These are phyloP conservation scores for Arthroderma sp. DNA, from an alignment of 2,329 filamentous ascomycete species.

Conservation along the genomic window DNA sequence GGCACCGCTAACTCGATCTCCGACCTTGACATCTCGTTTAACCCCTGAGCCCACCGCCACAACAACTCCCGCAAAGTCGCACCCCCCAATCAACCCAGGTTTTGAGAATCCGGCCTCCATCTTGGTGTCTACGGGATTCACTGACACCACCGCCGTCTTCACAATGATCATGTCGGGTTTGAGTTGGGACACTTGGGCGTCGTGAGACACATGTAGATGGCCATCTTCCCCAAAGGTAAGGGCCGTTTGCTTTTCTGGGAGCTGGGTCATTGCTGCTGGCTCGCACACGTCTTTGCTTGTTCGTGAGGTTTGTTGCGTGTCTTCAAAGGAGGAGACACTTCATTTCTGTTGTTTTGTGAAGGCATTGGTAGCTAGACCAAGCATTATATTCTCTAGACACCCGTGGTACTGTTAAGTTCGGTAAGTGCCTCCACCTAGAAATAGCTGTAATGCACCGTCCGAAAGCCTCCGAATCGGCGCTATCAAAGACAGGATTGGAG, in stretches of 20 bases:
- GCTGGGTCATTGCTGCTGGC: background rate
- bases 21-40: constrained; percentile 13
- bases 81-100: constrained; percentile 10
- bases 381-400: background rate
- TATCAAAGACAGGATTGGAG: background rate
- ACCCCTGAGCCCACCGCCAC: constrained; percentile 9
- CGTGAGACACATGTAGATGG: background rate
- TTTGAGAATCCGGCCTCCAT: constrained; percentile 15
- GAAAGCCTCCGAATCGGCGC: background rate
- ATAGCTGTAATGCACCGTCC: background rate
- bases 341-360: background rate
- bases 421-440: background rate
- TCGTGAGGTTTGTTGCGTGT: background rate
- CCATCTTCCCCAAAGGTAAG: background rate
- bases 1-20: constrained; percentile 28
- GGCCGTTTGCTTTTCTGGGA: background rate
- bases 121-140: constrained; percentile 21
- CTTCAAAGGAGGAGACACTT: background rate
- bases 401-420: background rate
- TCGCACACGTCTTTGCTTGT: background rate
- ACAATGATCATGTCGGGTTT: constrained; percentile 10
- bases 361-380: background rate
- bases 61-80: constrained; percentile 14
- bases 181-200: background rate
- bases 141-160: constrained; percentile 15